Evolutionary conservation across 2,329 filamentous ascomycete genomes (phyloP).

Genomic region (Pestalotiopsis sp.): DNA sequence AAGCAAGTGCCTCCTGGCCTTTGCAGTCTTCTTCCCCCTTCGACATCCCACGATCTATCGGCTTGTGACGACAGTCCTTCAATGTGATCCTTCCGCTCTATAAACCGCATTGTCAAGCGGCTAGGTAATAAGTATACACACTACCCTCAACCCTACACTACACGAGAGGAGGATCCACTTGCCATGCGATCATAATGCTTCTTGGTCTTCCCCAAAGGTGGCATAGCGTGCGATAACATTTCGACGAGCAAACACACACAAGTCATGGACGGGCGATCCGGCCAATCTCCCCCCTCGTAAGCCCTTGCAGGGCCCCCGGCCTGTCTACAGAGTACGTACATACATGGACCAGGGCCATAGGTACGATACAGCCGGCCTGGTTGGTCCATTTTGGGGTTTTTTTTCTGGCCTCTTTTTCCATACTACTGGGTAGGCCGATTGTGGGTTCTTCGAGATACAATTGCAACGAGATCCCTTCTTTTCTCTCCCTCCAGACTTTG

Average conservation of each 20-base stretch:
- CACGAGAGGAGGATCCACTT: slow-evolving; percentile 1
- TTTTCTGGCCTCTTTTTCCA: too few relatives aligned
- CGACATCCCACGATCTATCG: background rate
- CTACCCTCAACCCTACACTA: background rate
- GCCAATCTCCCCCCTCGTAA: slow-evolving; percentile 6
- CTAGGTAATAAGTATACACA: background rate
- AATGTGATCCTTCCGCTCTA: too few relatives aligned
- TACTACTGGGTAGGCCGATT: background rate
- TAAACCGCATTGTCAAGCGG: too few relatives aligned
- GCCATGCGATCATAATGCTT: slow-evolving; percentile 4
- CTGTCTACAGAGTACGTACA: background rate
- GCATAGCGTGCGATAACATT: background rate
- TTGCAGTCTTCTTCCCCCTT: too few relatives aligned
- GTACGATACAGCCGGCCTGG: background rate
- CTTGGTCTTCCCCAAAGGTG: background rate
- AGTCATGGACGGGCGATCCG: background rate
- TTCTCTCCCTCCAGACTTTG: background rate
- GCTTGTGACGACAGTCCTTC: background rate
- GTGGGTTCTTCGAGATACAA: background rate
- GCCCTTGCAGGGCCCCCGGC: background rate
- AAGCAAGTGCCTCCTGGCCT: too few relatives aligned
- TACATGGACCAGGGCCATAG: background rate
- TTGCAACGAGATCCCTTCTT: background rate
- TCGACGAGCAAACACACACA: background rate
- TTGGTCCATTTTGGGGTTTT: background rate